Base-by-base conservation (phyloP, 1,284 basidiomycete genomes). In the Cerrena zonata region DNA sequence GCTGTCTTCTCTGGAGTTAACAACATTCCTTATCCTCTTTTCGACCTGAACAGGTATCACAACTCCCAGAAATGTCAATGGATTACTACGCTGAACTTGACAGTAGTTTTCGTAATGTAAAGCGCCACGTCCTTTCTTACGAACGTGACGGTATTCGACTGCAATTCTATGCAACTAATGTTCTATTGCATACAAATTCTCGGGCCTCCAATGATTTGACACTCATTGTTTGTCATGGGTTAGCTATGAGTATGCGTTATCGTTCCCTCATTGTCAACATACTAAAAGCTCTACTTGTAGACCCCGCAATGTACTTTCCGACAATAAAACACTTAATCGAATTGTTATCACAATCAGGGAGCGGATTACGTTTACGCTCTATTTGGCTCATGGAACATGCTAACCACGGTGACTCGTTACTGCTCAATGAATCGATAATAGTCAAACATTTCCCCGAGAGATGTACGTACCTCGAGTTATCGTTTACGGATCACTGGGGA, bases 321-420 rank as follows among this genome's bases (percentile, higher is more conserved):
- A 45, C 24, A n/a, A 22, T 45, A 22, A 23, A 22, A 22, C 18
- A 45, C 22, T 18, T 45, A 12, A 13, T 10, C 19, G 12, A 15
- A 45, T 22, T 22, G 5, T 10, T 26, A 11, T 7, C 15, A 34
- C 30, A 34, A 34, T n/a, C 19, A 7, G 43, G 24, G 12, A 10
- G 12, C 12, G 10, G 10, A 7, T 12, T 26, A 23, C 24, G 15
- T 18, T 12, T 45, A 5, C 10, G 43, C 10, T 13, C 43, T 7
- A 22, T 45, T 12, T 45, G 43, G 43, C 22, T 45, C 19, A 12
- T 45, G 15, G 43, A 45, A 22, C 43, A 45, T 22, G 43, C 43
- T 18, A 45, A 45, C 24, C 43, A 45, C 22, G 24, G 24, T 7
- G 43, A 45, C 24, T 45, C 43, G 12, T 5, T 12, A 22, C 10